Percentiles rank a stretch among this genome's conserved stretches.
These are phyloP conservation scores for Fusarium decemcellulare DNA, from an alignment of 2,329 filamentous ascomycete genomes.

Conservation along the genomic window DNA sequence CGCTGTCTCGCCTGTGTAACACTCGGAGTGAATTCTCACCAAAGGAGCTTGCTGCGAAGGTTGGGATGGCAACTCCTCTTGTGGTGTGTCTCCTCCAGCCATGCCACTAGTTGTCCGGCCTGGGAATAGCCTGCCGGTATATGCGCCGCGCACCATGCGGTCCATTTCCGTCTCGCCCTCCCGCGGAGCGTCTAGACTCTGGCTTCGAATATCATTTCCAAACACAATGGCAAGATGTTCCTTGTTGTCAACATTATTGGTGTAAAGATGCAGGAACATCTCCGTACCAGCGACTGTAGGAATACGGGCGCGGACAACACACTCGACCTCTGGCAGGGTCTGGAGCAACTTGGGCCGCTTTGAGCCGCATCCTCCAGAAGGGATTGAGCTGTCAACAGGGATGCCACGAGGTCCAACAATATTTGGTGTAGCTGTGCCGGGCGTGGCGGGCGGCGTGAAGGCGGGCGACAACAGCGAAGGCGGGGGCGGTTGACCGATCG, in stretches of 20 bases:
- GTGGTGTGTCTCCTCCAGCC: conserved; percentile 54
- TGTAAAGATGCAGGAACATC: conserved; percentile 97
- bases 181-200: conserved; percentile 77
- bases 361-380: conserved; percentile 71
- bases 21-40: conserved; percentile 97
- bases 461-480: conserved; percentile 88
- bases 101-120: conserved; percentile 84
- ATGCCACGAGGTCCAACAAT: conserved; percentile 63
- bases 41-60: conserved; percentile 67
- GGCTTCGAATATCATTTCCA: conserved; percentile 84
- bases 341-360: conserved; percentile 81
- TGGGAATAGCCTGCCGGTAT: conserved; percentile 88
- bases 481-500: conserved; percentile 56
- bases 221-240: conserved; percentile 99
- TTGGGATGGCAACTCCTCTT: conserved; percentile 25
- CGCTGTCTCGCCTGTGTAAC: conserved; percentile 98
- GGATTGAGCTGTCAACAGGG: conserved; percentile 72
- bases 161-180: conserved; percentile 89
- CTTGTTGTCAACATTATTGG: conserved; percentile 93
- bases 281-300: conserved; percentile 92
- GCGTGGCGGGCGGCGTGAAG: conserved; percentile 81
- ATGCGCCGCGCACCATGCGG: conserved; percentile 94
- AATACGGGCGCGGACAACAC: conserved; percentile 93
- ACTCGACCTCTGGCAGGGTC: conserved; percentile 87
- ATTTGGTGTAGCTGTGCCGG: conserved; percentile 69